These are phyloP conservation scores for Penicillium lividum DNA, from an alignment of 495 filamentous ascomycete genomes.

Conservation along the genomic window DNA sequence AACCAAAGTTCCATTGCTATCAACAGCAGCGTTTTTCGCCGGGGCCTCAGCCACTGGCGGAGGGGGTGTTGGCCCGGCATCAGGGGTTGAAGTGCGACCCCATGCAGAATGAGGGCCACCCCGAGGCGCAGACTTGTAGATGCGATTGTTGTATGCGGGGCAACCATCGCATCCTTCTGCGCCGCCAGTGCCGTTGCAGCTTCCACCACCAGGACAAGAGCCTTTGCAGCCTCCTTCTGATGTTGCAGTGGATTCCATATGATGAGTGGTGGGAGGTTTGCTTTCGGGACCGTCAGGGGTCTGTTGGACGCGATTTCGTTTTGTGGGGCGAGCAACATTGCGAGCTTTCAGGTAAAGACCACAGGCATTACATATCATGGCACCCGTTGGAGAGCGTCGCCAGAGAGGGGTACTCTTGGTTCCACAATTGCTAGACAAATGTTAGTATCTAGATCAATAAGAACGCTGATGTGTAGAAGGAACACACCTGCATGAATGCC, in stretches of 20 bases:
- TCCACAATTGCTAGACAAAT: constrained; percentile 75
- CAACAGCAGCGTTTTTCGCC: constrained; percentile 22
- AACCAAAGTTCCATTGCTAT: constrained; percentile 73
- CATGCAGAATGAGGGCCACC: constrained; percentile 35
- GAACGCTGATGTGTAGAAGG: not conserved
- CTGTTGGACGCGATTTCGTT: constrained; percentile 63
- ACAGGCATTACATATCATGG: constrained; percentile 97
- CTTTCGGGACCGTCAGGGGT: constrained; percentile 34
- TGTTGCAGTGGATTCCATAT: constrained; percentile 23
- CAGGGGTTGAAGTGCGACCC: constrained; percentile 33
- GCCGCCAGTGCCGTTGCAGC: constrained; percentile 94
- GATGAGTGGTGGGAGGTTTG: constrained; percentile 11
- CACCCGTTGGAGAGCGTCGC: constrained; percentile 88
- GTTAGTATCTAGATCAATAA: constrained; percentile 1
- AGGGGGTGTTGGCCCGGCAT: constrained; percentile 20
- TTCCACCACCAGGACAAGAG: constrained; percentile 93
- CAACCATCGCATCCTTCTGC: constrained; percentile 96
- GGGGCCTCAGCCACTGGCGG: constrained; percentile 23
- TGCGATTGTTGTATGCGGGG: constrained; percentile 94
- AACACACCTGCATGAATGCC: constrained; percentile 58
- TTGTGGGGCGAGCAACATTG: constrained; percentile 85
- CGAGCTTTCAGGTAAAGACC: constrained; percentile 92
- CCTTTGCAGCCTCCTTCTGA: constrained; percentile 56
- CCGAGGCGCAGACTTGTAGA: constrained; percentile 72
- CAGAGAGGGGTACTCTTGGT: constrained; percentile 93